Percentiles rank a stretch among this genome's conserved stretches.
phyloP scores from a whole-genome alignment of 805 yeast genomes.

The Kazachstania kunashirensis region DNA sequence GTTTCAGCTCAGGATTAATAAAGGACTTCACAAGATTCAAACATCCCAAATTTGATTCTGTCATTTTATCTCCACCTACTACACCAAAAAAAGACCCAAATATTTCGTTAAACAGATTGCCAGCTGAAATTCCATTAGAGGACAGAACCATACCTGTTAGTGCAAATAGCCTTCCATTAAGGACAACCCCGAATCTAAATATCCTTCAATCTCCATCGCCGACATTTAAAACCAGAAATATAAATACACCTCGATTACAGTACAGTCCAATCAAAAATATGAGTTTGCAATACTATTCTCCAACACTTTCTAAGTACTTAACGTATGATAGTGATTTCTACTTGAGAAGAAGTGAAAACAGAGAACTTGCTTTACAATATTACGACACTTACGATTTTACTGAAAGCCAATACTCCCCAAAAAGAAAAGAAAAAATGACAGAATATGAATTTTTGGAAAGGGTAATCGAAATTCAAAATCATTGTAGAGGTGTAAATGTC shows the following conservation, averaged over 20 bases:
- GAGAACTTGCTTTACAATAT: constrained; percentile 17
- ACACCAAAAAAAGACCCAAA: background rate
- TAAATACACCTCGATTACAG: constrained; percentile 13
- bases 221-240: constrained; percentile 8
- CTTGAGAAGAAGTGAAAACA: constrained; percentile 22
- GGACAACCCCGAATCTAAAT: too few relatives aligned
- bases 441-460: constrained; percentile 22
- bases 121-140: too few relatives aligned
- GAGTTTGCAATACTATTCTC: constrained; percentile 28
- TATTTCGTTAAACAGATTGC: too few relatives aligned
- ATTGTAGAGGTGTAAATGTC: constrained; percentile 57
- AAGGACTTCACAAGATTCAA: constrained; percentile 15
- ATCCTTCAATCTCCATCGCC: constrained; percentile 5
- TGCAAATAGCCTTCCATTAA: too few relatives aligned
- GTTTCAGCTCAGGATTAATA: constrained; percentile 13
- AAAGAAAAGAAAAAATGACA: constrained; percentile 22
- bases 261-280: constrained; percentile 22
- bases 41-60: background rate
- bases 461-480: constrained; percentile 53
- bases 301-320: constrained; percentile 22
- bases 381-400: constrained; percentile 18
- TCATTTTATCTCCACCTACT: background rate
- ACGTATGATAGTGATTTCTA: constrained; percentile 24
- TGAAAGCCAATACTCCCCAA: constrained; percentile 25
- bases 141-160: too few relatives aligned